These are phyloP conservation scores for Hyaloscypha finlandica DNA, from an alignment of 495 filamentous ascomycete species.

Conservation along the genomic window DNA sequence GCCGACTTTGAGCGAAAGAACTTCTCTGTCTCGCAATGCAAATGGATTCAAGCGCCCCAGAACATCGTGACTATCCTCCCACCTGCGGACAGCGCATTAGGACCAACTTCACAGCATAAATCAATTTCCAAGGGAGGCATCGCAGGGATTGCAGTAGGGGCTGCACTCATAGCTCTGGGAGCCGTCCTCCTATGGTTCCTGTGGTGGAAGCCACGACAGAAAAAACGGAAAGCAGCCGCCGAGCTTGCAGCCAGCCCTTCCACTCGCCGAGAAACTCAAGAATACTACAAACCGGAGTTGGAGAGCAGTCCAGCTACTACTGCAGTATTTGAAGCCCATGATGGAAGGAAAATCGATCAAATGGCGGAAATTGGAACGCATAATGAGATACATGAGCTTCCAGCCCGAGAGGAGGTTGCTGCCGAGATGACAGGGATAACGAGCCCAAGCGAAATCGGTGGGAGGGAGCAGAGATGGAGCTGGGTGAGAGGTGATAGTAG, in stretches of 20 bases:
- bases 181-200: slow-evolving; percentile 5
- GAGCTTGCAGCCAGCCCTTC: neutral
- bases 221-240: too few relatives aligned
- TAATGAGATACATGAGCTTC: neutral
- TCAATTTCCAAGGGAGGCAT: slow-evolving; percentile 16
- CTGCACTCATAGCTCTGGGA: neutral
- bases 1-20: slow-evolving; percentile 27
- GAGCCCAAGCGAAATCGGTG: neutral
- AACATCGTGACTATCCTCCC: slow-evolving; percentile 25
- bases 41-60: slow-evolving; percentile 15
- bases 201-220: neutral
- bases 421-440: slow-evolving; percentile 1
- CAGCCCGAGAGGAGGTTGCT: slow-evolving; percentile 8
- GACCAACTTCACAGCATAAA: neutral
- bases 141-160: slow-evolving; percentile 24
- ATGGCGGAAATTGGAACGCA: neutral
- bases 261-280: neutral
- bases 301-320: neutral
- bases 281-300: slow-evolving; percentile 18
- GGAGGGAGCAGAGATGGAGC: neutral
- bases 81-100: neutral
- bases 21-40: slow-evolving; percentile 28
- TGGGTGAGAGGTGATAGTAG: neutral
- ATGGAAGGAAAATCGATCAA: neutral
- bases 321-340: too few relatives aligned